These are phyloP conservation scores for Aspergillus quadricinctus DNA, from an alignment of 2,329 filamentous ascomycete genomes.

Conservation along the genomic window DNA sequence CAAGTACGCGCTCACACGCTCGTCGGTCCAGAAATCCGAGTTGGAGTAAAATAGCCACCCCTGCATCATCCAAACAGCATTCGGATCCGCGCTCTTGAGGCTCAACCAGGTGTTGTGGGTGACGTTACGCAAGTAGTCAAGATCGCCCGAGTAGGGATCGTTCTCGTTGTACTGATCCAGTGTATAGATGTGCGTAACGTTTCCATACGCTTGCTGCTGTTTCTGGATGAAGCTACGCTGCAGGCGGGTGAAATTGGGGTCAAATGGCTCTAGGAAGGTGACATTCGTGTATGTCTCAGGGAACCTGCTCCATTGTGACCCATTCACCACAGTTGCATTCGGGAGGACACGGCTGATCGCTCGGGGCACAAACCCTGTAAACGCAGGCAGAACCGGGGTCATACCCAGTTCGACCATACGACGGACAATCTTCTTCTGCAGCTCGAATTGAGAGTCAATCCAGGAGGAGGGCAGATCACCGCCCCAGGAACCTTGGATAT, in stretches of 20 bases:
- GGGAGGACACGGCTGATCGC: slow-evolving; percentile 41
- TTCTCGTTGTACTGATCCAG: slow-evolving; percentile 54
- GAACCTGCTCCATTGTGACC: slow-evolving; percentile 23
- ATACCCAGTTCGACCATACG: slow-evolving; percentile 52
- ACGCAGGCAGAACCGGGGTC: slow-evolving; percentile 49
- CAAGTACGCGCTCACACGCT: slow-evolving; percentile 48
- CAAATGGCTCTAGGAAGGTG: not conserved
- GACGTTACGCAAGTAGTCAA: slow-evolving; percentile 42
- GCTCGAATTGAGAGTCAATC: slow-evolving; percentile 46
- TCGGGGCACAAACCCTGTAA: slow-evolving; percentile 48
- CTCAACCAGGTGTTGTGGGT: slow-evolving; percentile 43
- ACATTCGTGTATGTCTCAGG: not conserved
- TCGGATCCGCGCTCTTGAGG: slow-evolving; percentile 46
- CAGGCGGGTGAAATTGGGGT: not conserved
- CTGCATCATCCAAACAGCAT: slow-evolving; percentile 52
- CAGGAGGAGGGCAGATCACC: slow-evolving; percentile 42
- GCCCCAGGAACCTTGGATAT: slow-evolving; percentile 50
- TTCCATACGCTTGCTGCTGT: slow-evolving; percentile 45
- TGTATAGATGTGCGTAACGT: slow-evolving; percentile 48
- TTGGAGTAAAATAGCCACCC: slow-evolving; percentile 51
- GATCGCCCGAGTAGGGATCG: slow-evolving; percentile 44
- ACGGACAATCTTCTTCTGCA: slow-evolving; percentile 47
- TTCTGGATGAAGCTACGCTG: slow-evolving; percentile 42
- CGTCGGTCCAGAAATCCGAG: slow-evolving; percentile 46
- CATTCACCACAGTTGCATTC: slow-evolving; percentile 42